These are phyloP conservation scores for Halophytophthora polymorphica DNA, from an alignment of 352 stramenopile species.

Conservation along the genomic window DNA sequence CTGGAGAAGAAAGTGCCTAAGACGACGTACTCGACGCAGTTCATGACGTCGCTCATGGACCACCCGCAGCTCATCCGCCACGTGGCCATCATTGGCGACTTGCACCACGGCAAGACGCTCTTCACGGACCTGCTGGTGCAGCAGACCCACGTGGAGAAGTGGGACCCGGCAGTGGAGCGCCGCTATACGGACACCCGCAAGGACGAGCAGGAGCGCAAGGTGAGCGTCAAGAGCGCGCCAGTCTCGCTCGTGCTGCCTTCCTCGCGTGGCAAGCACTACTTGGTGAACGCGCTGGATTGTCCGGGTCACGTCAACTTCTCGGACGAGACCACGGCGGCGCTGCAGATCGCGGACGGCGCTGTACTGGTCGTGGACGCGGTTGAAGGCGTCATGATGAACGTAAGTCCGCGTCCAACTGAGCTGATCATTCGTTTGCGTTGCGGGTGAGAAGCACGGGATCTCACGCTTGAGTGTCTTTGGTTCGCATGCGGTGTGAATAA, in stretches of 20 bases:
- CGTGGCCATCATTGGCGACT: conserved; percentile 95
- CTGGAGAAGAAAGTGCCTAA: conserved; percentile 78
- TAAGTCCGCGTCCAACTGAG: conserved; percentile 21
- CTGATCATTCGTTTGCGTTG: not conserved
- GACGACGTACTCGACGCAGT: conserved; percentile 89
- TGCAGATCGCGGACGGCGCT: conserved; percentile 93
- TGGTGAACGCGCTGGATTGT: conserved; percentile 97
- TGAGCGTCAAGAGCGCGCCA: conserved; percentile 97
- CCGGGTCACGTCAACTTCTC: conserved; percentile 98
- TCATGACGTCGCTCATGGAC: conserved; percentile 89
- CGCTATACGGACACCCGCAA: conserved; percentile 95
- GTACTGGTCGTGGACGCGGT: conserved; percentile 97
- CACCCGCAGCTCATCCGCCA: conserved; percentile 90
- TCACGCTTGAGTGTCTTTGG: not conserved
- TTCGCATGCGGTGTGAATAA: conserved; percentile 5
- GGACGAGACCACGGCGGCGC: conserved; percentile 92
- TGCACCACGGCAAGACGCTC: conserved; percentile 96
- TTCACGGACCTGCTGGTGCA: conserved; percentile 91
- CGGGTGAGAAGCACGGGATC: not conserved
- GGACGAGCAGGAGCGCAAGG: conserved; percentile 95
- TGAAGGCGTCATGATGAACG: conserved; percentile 97
- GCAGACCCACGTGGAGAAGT: conserved; percentile 84
- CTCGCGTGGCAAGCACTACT: conserved; percentile 93
- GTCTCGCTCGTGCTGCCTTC: conserved; percentile 94
- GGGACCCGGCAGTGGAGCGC: conserved; percentile 74